Percentiles rank a stretch among this genome's conserved stretches.
Evolutionary conservation across 139 green algal species (phyloP).

Genomic region (Astrephomene gubernaculifera): DNA sequence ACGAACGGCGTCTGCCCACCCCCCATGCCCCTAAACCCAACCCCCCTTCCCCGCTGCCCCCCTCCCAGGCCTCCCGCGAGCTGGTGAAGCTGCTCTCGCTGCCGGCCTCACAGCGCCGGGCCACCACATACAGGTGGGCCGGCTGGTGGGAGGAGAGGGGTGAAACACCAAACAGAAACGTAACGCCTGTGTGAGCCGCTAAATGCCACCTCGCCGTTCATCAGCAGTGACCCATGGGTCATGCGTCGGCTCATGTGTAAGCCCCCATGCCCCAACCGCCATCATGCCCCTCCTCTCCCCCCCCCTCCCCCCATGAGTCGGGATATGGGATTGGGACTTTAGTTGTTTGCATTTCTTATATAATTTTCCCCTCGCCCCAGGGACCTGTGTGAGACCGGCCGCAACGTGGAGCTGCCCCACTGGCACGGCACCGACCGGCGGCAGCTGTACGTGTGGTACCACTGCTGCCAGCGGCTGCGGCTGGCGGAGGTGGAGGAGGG

Average conservation of each 20-base stretch:
- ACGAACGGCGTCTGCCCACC: neutral
- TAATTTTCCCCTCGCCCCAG: slow-evolving; percentile 6
- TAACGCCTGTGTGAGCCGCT: no score
- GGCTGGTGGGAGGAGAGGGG: no score
- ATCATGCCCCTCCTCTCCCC: neutral
- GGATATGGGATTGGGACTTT: no score
- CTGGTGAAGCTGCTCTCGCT: slow-evolving; percentile 19
- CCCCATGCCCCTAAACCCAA: neutral
- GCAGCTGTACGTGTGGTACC: slow-evolving; percentile 41
- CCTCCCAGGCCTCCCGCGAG: neutral
- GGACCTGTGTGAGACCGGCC: slow-evolving; percentile 25
- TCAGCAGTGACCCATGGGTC: no score
- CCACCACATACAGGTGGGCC: slow-evolving; percentile 20
- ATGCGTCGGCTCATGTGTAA: no score
- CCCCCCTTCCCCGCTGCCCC: neutral
- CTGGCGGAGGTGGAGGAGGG: slow-evolving; percentile 40
- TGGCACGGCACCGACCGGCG: slow-evolving; percentile 22
- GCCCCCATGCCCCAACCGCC: neutral
- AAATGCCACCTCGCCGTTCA: no score
- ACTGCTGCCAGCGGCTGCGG: slow-evolving; percentile 28
- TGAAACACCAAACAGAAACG: no score
- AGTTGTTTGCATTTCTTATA: no score
- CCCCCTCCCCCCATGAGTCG: neutral
- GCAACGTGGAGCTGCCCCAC: slow-evolving; percentile 3
- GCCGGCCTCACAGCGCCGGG: neutral